Base-by-base conservation (phyloP, 306 rosid species). In the Senna siamea region DNA sequence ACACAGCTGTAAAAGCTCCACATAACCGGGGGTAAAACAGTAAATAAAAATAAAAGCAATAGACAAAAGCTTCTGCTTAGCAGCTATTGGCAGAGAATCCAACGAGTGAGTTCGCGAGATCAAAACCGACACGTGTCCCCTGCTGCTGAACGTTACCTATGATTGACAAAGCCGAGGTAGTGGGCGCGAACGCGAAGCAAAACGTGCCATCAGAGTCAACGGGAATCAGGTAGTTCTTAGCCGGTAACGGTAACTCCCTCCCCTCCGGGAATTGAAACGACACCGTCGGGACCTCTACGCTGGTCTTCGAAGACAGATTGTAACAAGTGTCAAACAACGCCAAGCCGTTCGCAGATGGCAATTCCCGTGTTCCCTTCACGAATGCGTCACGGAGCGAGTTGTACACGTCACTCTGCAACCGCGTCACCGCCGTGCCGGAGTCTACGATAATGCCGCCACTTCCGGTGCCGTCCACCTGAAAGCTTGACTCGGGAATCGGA, bases 341-440 rank as follows among this genome's bases (percentile, higher is more conserved):
- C 65, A 86, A 76, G 6, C 86, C 85, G n/a, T 81, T 56, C 1
- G 81, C 73, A 0, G 75, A 30, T 47, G 71, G 66, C 69, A 93
- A 61, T 9, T 72, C 67, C 0, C 38, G 58, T 15, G 93, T 76
- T 0, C 89, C 85, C 10, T 23, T 87, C 41, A 79, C 78, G 66
- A 93, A 93, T 41, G 91, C 87, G 34, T 87, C 88, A 1, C 67
- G 47, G 15, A 61, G 26, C 4, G 48, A 1, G 30, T 37, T 19
- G 28, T 61, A 93, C 6, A 80, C 80, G 48, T 79, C 92, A 13
- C 76, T 81, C 80, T 77, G 84, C 60, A 93, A 64, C 83, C 98
- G 77, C 12, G 93, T 93, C 69, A 93, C 93, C 37, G 97, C 96
- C 79, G 98, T 93, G n/a, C 98, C 98, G 50, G 98, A 93, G 59